A percentile compares a stretch with the other conserved stretches of the same genome.
Evolutionary conservation across 371 early-diverging fungal genomes (phyloP).

Genomic region (Mucor indicus): DNA sequence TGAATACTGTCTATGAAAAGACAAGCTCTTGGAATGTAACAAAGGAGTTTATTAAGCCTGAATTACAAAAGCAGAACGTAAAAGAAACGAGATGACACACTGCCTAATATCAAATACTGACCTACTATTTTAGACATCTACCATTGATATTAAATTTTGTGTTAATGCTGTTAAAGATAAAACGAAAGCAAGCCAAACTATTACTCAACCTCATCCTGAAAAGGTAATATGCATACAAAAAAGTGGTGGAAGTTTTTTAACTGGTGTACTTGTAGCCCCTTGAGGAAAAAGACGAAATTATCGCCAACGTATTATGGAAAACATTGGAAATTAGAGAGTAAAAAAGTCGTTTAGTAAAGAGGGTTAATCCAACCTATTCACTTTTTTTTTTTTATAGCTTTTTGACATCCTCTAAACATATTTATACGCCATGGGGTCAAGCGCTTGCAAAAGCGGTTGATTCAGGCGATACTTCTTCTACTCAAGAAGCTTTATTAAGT

Average conservation of each 20-base stretch:
- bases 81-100: neutral
- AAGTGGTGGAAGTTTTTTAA: neutral
- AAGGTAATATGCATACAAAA: constrained; percentile 3
- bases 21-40: constrained; percentile 46
- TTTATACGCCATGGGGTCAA: constrained; percentile 46
- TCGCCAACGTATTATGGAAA: constrained; percentile 50
- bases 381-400: constrained; percentile 24
- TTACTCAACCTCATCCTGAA: constrained; percentile 23
- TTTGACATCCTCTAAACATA: constrained; percentile 45
- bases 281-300: constrained; percentile 48
- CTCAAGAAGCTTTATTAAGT: constrained; percentile 56
- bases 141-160: constrained; percentile 44
- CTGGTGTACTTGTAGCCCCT: constrained; percentile 16
- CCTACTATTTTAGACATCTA: constrained; percentile 16
- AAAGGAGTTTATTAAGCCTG: constrained; percentile 26
- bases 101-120: neutral
- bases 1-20: constrained; percentile 48
- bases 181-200: constrained; percentile 39
- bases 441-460: constrained; percentile 31
- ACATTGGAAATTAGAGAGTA: constrained; percentile 55
- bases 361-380: neutral
- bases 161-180: constrained; percentile 35
- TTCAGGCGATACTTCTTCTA: neutral
- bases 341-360: neutral
- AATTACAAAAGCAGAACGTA: constrained; percentile 36